phyloP scores from a whole-genome alignment of 2,329 filamentous ascomycete genomes.

The Clathrospora elynae region DNA sequence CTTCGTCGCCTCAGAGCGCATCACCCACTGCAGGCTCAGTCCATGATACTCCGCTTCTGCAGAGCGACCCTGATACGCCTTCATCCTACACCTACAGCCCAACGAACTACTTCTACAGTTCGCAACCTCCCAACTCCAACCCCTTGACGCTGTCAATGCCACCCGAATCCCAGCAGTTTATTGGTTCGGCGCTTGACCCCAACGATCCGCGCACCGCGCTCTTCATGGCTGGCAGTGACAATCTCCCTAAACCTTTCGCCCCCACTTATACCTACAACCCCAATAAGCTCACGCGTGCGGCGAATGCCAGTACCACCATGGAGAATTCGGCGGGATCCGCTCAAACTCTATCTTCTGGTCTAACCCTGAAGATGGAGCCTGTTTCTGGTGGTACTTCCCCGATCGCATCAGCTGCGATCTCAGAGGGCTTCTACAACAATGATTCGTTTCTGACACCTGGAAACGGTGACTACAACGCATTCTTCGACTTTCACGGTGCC shows the following conservation, averaged over 20 bases:
- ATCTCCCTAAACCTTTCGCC: slow-evolving; percentile 48
- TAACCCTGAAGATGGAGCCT: slow-evolving; percentile 26
- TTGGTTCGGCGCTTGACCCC: slow-evolving; percentile 54
- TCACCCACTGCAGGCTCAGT: slow-evolving; percentile 28
- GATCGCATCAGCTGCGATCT: slow-evolving; percentile 24
- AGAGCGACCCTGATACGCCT: slow-evolving; percentile 29
- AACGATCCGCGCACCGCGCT: slow-evolving; percentile 53
- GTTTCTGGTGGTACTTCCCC: slow-evolving; percentile 19
- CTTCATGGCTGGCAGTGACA: slow-evolving; percentile 54
- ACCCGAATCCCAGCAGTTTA: slow-evolving; percentile 59
- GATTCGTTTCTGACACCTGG: slow-evolving; percentile 30
- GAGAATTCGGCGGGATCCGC: slow-evolving; percentile 46
- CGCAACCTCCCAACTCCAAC: slow-evolving; percentile 43
- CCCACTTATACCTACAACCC: slow-evolving; percentile 54
- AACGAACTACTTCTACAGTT: slow-evolving; percentile 31
- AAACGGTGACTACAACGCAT: slow-evolving; percentile 26
- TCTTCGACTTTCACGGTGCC: slow-evolving; percentile 28
- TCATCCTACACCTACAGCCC: slow-evolving; percentile 27
- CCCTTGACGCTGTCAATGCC: slow-evolving; percentile 59
- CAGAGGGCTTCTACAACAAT: slow-evolving; percentile 28
- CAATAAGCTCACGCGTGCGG: slow-evolving; percentile 44
- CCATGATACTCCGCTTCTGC: slow-evolving; percentile 29
- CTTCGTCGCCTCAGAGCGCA: slow-evolving; percentile 31
- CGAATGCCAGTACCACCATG: slow-evolving; percentile 8
- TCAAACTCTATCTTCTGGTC: slow-evolving; percentile 51